These are phyloP conservation scores for Mycena epipterygia DNA, from an alignment of 768 basidiomycete species.

Conservation along the genomic window DNA sequence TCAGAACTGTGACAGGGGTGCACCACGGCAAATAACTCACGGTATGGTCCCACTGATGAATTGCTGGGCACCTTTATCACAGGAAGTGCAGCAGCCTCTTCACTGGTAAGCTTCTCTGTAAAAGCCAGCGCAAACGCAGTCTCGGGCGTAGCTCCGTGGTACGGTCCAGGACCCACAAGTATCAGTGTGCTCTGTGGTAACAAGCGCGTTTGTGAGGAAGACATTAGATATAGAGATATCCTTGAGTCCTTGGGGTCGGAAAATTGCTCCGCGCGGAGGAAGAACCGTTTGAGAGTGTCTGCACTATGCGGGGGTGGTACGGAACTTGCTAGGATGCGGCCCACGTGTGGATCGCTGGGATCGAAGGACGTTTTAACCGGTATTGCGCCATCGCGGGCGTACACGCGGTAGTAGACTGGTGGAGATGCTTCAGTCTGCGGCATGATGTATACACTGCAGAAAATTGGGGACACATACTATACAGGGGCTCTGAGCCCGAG, in stretches of 20 bases:
- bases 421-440: too few relatives aligned
- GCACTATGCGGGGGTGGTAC: neutral
- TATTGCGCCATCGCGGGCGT: slow-evolving; percentile 11
- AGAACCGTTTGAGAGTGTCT: neutral
- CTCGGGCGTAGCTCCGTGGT: neutral
- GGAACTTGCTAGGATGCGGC: slow-evolving; percentile 13
- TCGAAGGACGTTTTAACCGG: neutral
- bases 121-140: neutral
- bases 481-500: too few relatives aligned
- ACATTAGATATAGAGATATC: neutral
- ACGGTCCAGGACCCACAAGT: neutral
- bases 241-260: neutral
- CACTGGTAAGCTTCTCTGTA: neutral
- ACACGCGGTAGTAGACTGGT: slow-evolving; percentile 21
- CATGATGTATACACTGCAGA: too few relatives aligned
- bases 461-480: too few relatives aligned
- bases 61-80: neutral
- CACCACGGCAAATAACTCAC: neutral
- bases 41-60: neutral
- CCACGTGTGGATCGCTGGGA: slow-evolving; percentile 1
- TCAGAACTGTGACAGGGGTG: too few relatives aligned
- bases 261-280: neutral
- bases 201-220: neutral
- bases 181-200: neutral
- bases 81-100: neutral